A percentile compares a stretch with the other conserved stretches of the same genome.
Conservation (phyloP, 108 stramenopile species). For the Nitzschia sp. region DNA sequence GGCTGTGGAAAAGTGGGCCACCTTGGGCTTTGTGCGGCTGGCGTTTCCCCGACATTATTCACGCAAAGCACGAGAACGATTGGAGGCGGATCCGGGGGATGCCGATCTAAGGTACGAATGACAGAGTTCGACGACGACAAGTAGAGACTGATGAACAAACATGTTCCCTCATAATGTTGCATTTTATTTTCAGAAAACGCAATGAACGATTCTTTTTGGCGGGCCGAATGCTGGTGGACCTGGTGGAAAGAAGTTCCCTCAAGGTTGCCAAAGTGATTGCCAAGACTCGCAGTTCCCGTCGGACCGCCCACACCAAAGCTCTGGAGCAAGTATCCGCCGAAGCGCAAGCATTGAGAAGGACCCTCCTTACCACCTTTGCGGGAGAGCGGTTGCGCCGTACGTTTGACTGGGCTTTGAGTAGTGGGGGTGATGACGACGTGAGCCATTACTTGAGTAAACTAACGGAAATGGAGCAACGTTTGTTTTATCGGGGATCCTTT, state of each 20-base stretch:
- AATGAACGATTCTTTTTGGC: constrained; percentile 68
- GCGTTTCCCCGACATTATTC: constrained; percentile 66
- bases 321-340: constrained; percentile 40
- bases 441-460: constrained; percentile 39
- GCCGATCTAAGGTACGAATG: constrained; percentile 65
- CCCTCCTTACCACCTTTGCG: constrained; percentile 49
- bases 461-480: constrained; percentile 53
- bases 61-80: constrained; percentile 66
- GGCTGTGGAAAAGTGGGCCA: constrained; percentile 79
- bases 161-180: too few relatives aligned
- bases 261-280: constrained; percentile 46
- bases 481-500: constrained; percentile 53
- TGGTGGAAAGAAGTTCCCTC: constrained; percentile 42
- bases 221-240: constrained; percentile 50
- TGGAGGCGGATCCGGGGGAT: constrained; percentile 69
- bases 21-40: constrained; percentile 62
- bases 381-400: constrained; percentile 59
- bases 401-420: constrained; percentile 66
- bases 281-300: constrained; percentile 8
- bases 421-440: constrained; percentile 64
- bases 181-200: constrained; percentile 45
- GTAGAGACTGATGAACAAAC: too few relatives aligned
- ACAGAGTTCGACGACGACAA: too few relatives aligned
- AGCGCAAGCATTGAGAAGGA: constrained; percentile 39
- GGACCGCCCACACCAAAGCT: constrained; percentile 34